A percentile compares a stretch with the other conserved stretches of the same genome.
Conservation (phyloP, 495 filamentous ascomycete genomes). For the Neurospora hispaniola region DNA sequence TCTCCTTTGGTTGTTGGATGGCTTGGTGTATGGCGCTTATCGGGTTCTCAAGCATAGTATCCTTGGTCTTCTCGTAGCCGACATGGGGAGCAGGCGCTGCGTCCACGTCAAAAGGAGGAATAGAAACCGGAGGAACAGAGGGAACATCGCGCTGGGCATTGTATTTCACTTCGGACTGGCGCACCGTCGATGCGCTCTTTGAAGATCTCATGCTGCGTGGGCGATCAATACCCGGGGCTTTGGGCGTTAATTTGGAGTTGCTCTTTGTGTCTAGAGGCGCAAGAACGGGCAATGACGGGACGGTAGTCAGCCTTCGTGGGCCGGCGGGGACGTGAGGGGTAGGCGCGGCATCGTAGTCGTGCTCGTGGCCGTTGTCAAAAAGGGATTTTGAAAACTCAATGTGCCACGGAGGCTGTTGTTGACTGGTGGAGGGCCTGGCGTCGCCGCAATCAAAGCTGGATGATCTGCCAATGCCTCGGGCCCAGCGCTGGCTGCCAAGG, state of each 20-base stretch:
- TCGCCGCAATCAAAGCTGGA: slow-evolving; percentile 69
- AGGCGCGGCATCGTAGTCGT: slow-evolving; percentile 74
- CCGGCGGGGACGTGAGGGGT: slow-evolving; percentile 79
- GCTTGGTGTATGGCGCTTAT: slow-evolving; percentile 9
- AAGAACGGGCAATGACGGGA: slow-evolving; percentile 36
- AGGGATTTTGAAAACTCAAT: slow-evolving; percentile 35
- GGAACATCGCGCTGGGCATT: slow-evolving; percentile 14
- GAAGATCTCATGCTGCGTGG: slow-evolving; percentile 56
- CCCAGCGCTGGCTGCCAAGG: slow-evolving; percentile 45
- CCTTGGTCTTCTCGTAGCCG: slow-evolving; percentile 49
- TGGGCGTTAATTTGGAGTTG: slow-evolving; percentile 20
- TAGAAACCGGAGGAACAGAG: slow-evolving; percentile 17
- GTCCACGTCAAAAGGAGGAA: slow-evolving; percentile 26
- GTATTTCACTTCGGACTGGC: slow-evolving; percentile 21
- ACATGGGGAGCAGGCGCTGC: slow-evolving; percentile 43
- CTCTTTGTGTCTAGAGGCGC: slow-evolving; percentile 27
- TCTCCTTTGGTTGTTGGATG: slow-evolving; percentile 45
- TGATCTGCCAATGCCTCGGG: slow-evolving; percentile 49
- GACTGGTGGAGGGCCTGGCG: slow-evolving; percentile 17
- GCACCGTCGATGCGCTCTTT: slow-evolving; percentile 37
- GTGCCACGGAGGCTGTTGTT: slow-evolving; percentile 26
- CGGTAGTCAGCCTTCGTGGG: slow-evolving; percentile 44
- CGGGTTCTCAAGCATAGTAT: slow-evolving; percentile 22
- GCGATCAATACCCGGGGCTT: slow-evolving; percentile 30
- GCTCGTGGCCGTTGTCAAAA: slow-evolving; percentile 22